Evolutionary conservation across 768 basidiomycete species (phyloP).

Genomic region (Leccinellum rugosiceps): DNA sequence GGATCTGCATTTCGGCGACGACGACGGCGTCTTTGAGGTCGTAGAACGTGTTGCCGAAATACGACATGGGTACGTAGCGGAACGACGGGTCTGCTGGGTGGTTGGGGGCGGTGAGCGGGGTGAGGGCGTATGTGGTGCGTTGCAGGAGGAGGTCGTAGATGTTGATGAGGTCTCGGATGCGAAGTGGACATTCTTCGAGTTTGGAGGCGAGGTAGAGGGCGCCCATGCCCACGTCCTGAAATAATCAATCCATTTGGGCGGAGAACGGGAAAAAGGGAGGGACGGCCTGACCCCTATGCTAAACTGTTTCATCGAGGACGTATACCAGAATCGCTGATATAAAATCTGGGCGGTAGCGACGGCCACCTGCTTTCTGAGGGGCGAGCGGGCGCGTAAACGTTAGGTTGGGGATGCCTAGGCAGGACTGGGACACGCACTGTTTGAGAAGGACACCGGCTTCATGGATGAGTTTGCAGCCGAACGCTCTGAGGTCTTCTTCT

Average conservation of each 20-base stretch:
- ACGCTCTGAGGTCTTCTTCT: constrained; percentile 86
- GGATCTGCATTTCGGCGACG: constrained; percentile 94
- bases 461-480: constrained; percentile 93
- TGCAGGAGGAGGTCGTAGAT: constrained; percentile 88
- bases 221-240: constrained; percentile 85
- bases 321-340: constrained; percentile 96
- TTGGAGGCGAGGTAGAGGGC: constrained; percentile 86
- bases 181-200: constrained; percentile 85
- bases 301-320: constrained; percentile 92
- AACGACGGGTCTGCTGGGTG: constrained; percentile 35
- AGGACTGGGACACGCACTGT: constrained; percentile 55
- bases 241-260: constrained; percentile 2
- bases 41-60: constrained; percentile 87
- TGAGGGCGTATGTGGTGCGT: constrained; percentile 55
- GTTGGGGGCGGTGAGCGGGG: constrained; percentile 17
- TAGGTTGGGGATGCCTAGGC: background rate
- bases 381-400: background rate
- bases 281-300: constrained; percentile 72
- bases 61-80: constrained; percentile 82
- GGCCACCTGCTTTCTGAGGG: constrained; percentile 85
- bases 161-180: constrained; percentile 94
- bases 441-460: constrained; percentile 89
- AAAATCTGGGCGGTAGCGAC: constrained; percentile 95
- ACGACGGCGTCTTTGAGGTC: constrained; percentile 93
- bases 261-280: constrained; percentile 13